These are phyloP conservation scores for Coniferiporia weirii DNA, from an alignment of 1,284 basidiomycete genomes.

Conservation along the genomic window DNA sequence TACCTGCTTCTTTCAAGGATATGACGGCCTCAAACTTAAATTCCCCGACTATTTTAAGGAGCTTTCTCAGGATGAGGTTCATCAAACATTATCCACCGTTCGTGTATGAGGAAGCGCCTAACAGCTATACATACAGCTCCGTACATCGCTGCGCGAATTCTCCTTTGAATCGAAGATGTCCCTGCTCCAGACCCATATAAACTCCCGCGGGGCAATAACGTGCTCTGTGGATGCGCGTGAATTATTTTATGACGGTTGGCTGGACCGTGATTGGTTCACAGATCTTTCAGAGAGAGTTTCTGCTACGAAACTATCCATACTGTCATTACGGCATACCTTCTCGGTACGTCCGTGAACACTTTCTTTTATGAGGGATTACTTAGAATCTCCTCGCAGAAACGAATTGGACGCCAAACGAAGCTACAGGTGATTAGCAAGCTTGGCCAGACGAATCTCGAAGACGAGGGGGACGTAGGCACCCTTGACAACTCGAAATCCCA, in stretches of 20 bases:
- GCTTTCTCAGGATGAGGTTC: slow-evolving; percentile 14
- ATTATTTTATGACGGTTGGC: slow-evolving; percentile 8
- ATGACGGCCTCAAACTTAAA: slow-evolving; percentile 42
- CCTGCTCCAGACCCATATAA: slow-evolving; percentile 6
- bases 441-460: slow-evolving; percentile 1
- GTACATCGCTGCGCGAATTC: slow-evolving; percentile 4
- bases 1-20: slow-evolving; percentile 31
- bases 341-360: not conserved
- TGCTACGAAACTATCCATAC: not conserved
- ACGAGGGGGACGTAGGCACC: not conserved
- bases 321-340: slow-evolving; percentile 12
- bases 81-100: no score
- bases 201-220: slow-evolving; percentile 11
- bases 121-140: slow-evolving; percentile 23
- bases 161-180: not conserved
- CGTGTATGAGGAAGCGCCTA: no score
- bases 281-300: slow-evolving; percentile 10
- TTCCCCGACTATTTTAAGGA: slow-evolving; percentile 22
- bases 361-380: not conserved
- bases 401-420: slow-evolving; percentile 10
- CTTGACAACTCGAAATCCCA: not conserved
- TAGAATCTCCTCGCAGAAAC: slow-evolving; percentile 2
- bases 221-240: slow-evolving; percentile 16
- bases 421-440: slow-evolving; percentile 10
- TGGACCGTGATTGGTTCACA: slow-evolving; percentile 2